Base-by-base conservation (phyloP, 352 stramenopile species). In the Pythium dissotocum region DNA sequence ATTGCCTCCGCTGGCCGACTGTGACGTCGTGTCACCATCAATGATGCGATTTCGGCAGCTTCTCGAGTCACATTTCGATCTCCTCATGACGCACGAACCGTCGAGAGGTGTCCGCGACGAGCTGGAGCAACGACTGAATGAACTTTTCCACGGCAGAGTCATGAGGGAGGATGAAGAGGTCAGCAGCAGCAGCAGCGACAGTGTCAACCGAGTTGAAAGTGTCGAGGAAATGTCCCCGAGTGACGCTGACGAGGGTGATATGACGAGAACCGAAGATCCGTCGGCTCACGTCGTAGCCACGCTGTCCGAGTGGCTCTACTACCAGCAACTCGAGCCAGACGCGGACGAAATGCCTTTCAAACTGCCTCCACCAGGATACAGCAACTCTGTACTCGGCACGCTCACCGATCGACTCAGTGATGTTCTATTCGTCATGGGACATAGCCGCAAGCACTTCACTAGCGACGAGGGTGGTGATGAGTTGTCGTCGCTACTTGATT, bases 61-160 rank as follows among this genome's bases (percentile, higher is more conserved):
- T 24, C 24, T 69, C 24, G 30, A 33, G 32, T 53, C 54, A 6
- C 63, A 69, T 33, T 53, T 63, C 10, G 55, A 58, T 40, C 16
- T 69, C 4, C 21, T 69, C 13, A 24, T 63, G 6, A 32, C 13
- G 9, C 42, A 58, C 32, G 63, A 69, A 28, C 6, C 44, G 1
- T 53, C 24, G 16, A 30, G 35, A 10, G 14, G 30, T 24, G 30
- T 63, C 10, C 55, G 63, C 42, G 33, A n/a, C 18, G 32, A 69
- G 6, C 52, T 69, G 40, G 24, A 59, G 36, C 30, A 63, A 18
- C 6, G 10, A 0, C 51, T 69, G n/a, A 21, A 57, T 12, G 42
- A 63, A 5, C 59, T 69, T 42, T 2, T 62, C 9, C 24, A 36
- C 40, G n/a, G 42, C 12, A 33, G 12, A 38, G 30, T 21, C 3